Evolutionary conservation across 257 asterid species (phyloP), one percentile per base, ranked within the genome.

Genomic region (Solanum neorickii): DNA sequence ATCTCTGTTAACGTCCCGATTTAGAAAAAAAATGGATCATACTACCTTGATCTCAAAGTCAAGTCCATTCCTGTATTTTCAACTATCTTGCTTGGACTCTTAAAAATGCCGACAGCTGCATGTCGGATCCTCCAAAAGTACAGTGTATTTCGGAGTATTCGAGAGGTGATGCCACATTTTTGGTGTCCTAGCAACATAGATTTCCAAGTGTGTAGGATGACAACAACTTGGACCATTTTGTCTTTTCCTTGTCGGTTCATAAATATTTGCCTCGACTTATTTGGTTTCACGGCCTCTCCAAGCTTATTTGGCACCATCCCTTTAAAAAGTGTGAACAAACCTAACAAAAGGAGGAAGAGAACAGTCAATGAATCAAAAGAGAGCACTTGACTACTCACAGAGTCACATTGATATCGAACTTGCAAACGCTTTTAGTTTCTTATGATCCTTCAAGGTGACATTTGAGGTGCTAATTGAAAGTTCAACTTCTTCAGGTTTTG

Each of bases 401-500:
- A 44, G 41, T 78, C 84, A 27, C 12, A 10, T 0, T 2, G 3
- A 47, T 47, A 29, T 80, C 44, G 16, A 80, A 46, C 85, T 47
- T 80, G 11, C 68, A 27, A 9, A 80, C 25, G 0, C 33, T 47
- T 80, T 10, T 35, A 46, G 4, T 80, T 80, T 10, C 20, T 46
- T 80, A 9, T 23, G 9, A 72, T 72, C 78, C 7, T 80, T 49
- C 20, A 80, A 47, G 44, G 27, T 16, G 42, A 47, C 25, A 80
- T 80, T 46, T 21, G 21, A 23, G 46, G 10, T 68, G 62, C 39
- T 87, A 88, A 75, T 87, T 31, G 37, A 65, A 46, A 75, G 5
- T 33, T 83, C 66, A 44, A 74, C 87, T 21, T 70, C 41, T 12
- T 78, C 75, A 96, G 99, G 94, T 92, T 86, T 60, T 95, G 15